A percentile compares a stretch with the other conserved stretches of the same genome.
phyloP scores from a whole-genome alignment of 495 filamentous ascomycete genomes.

The Delitschia confertaspora region DNA sequence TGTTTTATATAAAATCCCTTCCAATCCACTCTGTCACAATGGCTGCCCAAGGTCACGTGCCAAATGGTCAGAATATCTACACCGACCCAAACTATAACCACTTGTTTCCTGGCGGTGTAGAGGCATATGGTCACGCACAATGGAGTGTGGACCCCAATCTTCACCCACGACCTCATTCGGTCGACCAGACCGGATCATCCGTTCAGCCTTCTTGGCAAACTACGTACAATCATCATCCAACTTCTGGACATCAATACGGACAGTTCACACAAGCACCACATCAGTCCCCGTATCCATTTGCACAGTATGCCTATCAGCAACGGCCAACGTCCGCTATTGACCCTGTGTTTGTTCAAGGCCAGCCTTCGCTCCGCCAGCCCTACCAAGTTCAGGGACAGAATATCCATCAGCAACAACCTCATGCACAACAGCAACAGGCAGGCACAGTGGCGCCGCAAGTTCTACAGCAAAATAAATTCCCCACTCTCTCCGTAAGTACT shows the following conservation, averaged over 20 bases:
- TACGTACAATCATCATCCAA: slow-evolving; percentile 15
- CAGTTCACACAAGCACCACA: too few relatives aligned
- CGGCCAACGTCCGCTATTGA: not conserved
- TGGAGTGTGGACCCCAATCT: too few relatives aligned
- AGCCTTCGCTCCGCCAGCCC: too few relatives aligned
- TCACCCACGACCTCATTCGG: slow-evolving; percentile 26
- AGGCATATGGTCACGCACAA: too few relatives aligned
- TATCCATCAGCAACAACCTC: not conserved
- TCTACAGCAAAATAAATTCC: slow-evolving; percentile 25
- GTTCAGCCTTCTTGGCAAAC: too few relatives aligned
- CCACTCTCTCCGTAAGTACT: not conserved
- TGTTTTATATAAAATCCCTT: not conserved
- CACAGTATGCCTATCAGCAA: too few relatives aligned
- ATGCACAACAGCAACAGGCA: not conserved
- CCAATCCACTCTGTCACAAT: slow-evolving; percentile 4
- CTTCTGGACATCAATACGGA: too few relatives aligned
- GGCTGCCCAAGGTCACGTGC: slow-evolving; percentile 25
- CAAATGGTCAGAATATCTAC: slow-evolving; percentile 22
- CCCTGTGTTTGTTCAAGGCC: not conserved
- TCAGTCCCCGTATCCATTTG: slow-evolving; percentile 17
- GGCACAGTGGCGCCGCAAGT: slow-evolving; percentile 34
- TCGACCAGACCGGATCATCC: slow-evolving; percentile 24
- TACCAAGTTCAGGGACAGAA: too few relatives aligned
- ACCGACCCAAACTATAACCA: slow-evolving; percentile 13
- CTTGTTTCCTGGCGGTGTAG: slow-evolving; percentile 6